phyloP scores from a whole-genome alignment of 352 stramenopile genomes.

The Pythium guiyangense region DNA sequence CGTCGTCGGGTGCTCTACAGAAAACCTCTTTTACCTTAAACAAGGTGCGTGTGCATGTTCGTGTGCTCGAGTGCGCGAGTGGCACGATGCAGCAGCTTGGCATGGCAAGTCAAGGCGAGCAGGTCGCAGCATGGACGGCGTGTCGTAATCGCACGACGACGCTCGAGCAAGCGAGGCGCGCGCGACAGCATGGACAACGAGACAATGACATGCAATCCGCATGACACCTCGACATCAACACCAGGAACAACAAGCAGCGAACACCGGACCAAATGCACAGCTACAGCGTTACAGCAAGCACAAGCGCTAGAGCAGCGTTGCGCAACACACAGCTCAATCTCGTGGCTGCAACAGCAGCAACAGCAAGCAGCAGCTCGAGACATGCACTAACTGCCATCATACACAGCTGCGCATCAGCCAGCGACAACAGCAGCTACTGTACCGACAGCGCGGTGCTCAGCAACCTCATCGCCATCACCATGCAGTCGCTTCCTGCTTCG shows the following conservation, averaged over 20 bases:
- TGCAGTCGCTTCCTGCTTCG: no score
- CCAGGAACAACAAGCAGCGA: no score
- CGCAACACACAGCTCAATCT: no score
- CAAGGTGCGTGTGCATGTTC: constrained; percentile 53
- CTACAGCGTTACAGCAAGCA: no score
- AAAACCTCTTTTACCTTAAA: constrained; percentile 84
- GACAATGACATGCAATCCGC: no score
- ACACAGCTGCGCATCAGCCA: background rate
- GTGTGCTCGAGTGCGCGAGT: background rate
- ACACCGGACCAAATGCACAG: no score
- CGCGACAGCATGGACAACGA: no score
- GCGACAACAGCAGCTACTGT: background rate
- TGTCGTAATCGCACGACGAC: no score
- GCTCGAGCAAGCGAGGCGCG: no score
- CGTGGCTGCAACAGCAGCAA: no score
- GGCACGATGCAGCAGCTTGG: background rate
- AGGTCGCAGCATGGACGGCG: background rate
- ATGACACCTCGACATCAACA: no score
- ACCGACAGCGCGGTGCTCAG: background rate
- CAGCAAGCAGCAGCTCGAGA: background rate
- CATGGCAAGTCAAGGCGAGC: background rate
- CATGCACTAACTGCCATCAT: background rate
- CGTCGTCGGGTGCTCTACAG: constrained; percentile 63
- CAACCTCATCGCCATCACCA: background rate
- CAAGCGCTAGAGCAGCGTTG: no score